Percentiles rank a stretch among this genome's conserved stretches.
phyloP scores from a whole-genome alignment of 495 filamentous ascomycete genomes.

The Hypoxylon crocopeplum region DNA sequence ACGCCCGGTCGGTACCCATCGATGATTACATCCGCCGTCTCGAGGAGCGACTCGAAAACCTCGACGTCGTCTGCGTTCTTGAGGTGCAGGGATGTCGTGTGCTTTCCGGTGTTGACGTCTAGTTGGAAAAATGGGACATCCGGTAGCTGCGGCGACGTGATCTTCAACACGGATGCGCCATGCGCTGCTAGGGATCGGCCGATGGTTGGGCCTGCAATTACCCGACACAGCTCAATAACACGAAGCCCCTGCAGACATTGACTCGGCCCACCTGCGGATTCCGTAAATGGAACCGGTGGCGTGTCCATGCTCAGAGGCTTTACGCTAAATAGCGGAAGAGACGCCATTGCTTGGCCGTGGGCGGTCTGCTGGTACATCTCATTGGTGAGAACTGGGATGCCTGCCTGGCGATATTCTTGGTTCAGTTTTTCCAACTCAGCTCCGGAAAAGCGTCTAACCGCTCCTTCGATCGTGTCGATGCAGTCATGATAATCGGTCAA shows the following conservation, averaged over 20 bases:
- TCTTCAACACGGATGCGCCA: constrained; percentile 72
- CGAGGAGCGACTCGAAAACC: constrained; percentile 65
- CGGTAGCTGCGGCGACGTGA: constrained; percentile 70
- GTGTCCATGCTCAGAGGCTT: constrained; percentile 52
- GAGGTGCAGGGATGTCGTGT: constrained; percentile 60
- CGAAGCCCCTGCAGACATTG: constrained; percentile 61
- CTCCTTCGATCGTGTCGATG: constrained; percentile 69
- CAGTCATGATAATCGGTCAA: constrained; percentile 70
- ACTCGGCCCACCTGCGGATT: constrained; percentile 50
- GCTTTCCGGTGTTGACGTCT: constrained; percentile 77
- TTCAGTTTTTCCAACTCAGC: constrained; percentile 72
- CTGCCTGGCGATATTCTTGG: constrained; percentile 66
- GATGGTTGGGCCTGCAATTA: constrained; percentile 69
- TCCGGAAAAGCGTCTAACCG: constrained; percentile 67
- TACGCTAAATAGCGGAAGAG: constrained; percentile 60
- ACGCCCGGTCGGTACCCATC: constrained; percentile 74
- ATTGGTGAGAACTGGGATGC: constrained; percentile 69
- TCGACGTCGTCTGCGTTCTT: constrained; percentile 57
- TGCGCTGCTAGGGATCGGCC: constrained; percentile 71
- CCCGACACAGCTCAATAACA: constrained; percentile 73
- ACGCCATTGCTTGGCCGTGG: constrained; percentile 57
- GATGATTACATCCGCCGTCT: constrained; percentile 65
- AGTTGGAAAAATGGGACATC: constrained; percentile 85
- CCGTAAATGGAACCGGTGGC: constrained; percentile 62
- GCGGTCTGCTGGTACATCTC: constrained; percentile 67